Evolutionary conservation across 73 alveolate species (phyloP), one percentile per base, ranked within the genome.

Genomic region (Durusdinium trenchii): DNA sequence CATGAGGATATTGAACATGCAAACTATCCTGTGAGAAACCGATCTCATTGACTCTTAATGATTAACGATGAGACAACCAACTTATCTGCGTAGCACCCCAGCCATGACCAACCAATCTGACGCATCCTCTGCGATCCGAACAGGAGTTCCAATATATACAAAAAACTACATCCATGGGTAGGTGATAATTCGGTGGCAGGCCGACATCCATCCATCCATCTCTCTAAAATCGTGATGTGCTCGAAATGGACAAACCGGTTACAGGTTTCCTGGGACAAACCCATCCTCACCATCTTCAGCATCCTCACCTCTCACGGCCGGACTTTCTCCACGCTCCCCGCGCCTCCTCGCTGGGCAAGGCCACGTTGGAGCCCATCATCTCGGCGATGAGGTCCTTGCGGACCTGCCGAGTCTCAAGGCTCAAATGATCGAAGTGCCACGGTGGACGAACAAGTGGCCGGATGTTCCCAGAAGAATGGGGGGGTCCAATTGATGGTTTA

Each of bases 301-400:
- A 57, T 23, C 12, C 12, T 23, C 12, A 57, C 69, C 23, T 57
- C 23, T 23, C 32, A 57, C 12, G 32, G 69, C 12, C 23, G 12
- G 32, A 23, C 32, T 57, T 57, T 57, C 69, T 12, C 32, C 12
- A 57, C 20, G 10, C 6, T 20, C 52, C 32, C 84, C 7, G 42
- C 62, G 36, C 90, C 90, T 79, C 90, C 69, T 20, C 0, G 67
- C 90, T 79, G 38, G 94, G 94, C 40, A 83, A n/a, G 4, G 3
- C 38, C 51, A 83, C 40, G 23, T 83, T 36, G 3, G 94, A 47
- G 26, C 94, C 94, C 18, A 60, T 50, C 48, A 75, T 75, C 50
- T 83, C 94, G 0, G 75, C 94, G n/a, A 83, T 83, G 40, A 83
- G 32, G 52, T 83, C 94, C 35, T 51, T 48, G 73, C 71, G 36